These are phyloP conservation scores for Acer negundo DNA, from an alignment of 345 rosid species.

Conservation along the genomic window DNA sequence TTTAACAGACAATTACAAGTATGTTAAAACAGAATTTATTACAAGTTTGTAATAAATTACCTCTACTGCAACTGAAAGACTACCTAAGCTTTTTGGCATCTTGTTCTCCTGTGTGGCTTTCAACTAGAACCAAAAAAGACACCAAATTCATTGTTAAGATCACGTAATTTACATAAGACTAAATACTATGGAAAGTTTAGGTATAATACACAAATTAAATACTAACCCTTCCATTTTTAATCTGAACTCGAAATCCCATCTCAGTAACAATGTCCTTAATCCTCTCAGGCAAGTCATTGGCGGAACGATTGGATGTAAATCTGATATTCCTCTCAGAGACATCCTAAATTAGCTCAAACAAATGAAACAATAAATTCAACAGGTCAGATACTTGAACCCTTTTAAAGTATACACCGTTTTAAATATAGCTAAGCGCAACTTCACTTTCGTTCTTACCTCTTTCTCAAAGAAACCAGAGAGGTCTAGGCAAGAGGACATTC, in stretches of 20 bases:
- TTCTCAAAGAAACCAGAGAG: conserved; percentile 91
- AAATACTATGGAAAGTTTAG: not conserved
- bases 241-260: conserved; percentile 89
- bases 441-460: conserved; percentile 53
- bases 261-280: conserved; percentile 62
- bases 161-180: not conserved
- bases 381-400: not conserved
- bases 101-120: conserved; percentile 67
- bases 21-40: not conserved
- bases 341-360: conserved; percentile 40
- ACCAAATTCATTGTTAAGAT: conserved; percentile 8
- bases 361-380: not conserved
- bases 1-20: not conserved
- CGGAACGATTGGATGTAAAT: conserved; percentile 78
- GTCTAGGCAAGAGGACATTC: conserved; percentile 95
- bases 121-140: conserved; percentile 38
- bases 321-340: conserved; percentile 91
- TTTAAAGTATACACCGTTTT: not conserved
- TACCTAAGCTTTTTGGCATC: conserved; percentile 51
- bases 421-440: not conserved
- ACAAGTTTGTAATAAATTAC: conserved; percentile 32
- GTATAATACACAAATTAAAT: not conserved
- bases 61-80: conserved; percentile 80
- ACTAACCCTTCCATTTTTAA: conserved; percentile 76
- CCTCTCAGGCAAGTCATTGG: conserved; percentile 72